These are phyloP conservation scores for Globisporangium paroecandrum DNA, from an alignment of 352 stramenopile genomes.

Conservation along the genomic window DNA sequence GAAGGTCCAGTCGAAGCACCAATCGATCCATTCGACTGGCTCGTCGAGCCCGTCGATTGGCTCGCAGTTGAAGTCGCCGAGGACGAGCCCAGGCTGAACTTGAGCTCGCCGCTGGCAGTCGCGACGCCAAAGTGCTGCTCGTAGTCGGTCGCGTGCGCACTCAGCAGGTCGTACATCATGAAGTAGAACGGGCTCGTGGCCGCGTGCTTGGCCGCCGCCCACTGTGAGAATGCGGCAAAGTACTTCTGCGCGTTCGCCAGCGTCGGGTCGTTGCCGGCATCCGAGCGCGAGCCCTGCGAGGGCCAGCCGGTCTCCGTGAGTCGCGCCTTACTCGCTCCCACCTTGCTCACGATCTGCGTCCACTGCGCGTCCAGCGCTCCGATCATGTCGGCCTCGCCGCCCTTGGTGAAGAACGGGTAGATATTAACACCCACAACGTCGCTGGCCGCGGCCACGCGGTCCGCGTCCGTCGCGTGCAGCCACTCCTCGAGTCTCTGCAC, in stretches of 20 bases:
- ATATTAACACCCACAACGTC: constrained; percentile 58
- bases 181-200: constrained; percentile 13
- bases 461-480: constrained; percentile 32
- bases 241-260: constrained; percentile 5
- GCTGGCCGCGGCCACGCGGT: constrained; percentile 22
- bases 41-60: neutral
- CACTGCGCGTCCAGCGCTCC: constrained; percentile 29
- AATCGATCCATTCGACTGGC: neutral
- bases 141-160: constrained; percentile 9
- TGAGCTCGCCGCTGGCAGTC: constrained; percentile 7
- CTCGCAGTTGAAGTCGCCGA: neutral
- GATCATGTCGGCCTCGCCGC: constrained; percentile 22
- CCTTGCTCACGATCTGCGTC: constrained; percentile 24
- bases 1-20: neutral
- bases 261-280: constrained; percentile 19
- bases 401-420: constrained; percentile 70
- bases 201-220: neutral
- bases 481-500: constrained; percentile 71
- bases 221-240: constrained; percentile 8
- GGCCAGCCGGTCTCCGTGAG: constrained; percentile 43
- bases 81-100: constrained; percentile 5
- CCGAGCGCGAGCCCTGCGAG: constrained; percentile 16
- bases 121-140: constrained; percentile 16
- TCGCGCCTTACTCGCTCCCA: constrained; percentile 21
- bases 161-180: constrained; percentile 20